A percentile compares a stretch with the other conserved stretches of the same genome.
Conservation (phyloP, 2,329 filamentous ascomycete species). For the Cytospora schulzeri region DNA sequence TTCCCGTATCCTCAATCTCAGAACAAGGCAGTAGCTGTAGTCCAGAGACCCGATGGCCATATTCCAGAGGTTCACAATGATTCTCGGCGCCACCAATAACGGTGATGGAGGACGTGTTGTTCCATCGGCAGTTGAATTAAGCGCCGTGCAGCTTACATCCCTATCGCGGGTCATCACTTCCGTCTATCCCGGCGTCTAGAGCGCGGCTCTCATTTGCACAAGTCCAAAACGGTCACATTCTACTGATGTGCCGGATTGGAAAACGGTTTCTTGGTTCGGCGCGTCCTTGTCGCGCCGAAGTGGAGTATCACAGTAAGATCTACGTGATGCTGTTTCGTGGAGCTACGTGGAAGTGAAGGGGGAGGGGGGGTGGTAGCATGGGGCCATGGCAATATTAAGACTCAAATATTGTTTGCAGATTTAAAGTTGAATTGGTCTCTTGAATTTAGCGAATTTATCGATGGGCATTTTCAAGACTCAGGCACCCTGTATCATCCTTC, state of each 20-base stretch:
- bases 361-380: too few species aligned
- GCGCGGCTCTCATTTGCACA: constrained; percentile 23
- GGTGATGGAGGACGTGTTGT: not conserved
- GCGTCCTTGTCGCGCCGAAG: not conserved
- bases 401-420: not conserved
- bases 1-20: not conserved
- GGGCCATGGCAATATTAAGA: not conserved
- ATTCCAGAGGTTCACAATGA: too few species aligned
- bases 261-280: not conserved
- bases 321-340: not conserved
- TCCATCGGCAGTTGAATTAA: not conserved
- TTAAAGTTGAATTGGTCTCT: not conserved
- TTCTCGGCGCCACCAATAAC: too few species aligned
- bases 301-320: not conserved
- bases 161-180: not conserved
- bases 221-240: not conserved
- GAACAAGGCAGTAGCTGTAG: too few species aligned
- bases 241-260: not conserved
- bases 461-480: not conserved
- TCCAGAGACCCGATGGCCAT: too few species aligned
- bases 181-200: constrained; percentile 17
- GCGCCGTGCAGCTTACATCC: not conserved
- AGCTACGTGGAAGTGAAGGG: not conserved
- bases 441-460: not conserved
- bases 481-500: not conserved